Base-by-base conservation (phyloP, 331 rosid species). In the Cydonia oblonga region DNA sequence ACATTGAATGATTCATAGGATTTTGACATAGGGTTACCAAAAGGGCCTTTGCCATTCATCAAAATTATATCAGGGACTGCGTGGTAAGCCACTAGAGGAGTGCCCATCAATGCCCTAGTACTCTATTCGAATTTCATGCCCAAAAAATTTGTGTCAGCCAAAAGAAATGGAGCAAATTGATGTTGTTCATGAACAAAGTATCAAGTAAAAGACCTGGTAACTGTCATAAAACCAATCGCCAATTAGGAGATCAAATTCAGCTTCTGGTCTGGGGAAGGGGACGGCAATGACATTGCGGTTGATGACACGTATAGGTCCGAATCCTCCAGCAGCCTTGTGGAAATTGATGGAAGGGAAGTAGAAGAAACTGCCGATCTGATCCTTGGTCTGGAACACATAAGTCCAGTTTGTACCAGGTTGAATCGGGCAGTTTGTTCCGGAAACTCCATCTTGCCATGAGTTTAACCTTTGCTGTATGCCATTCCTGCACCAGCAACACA, bases 361-460 rank as follows among this genome's bases (percentile, higher is more conserved):
- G 83, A 79, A 89, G 89, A 91, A 91, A 24, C 84, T 85, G 71
- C 93, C 96, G 46, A 95, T 91, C 73, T 95, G 99, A 76, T 89
- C 99, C 81, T 91, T 95, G 15, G 81, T 64, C 46, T 83, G 82
- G 80, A 95, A 89, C 75, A 52, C 88, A 56, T 83, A 87, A 26
- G 96, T 95, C 96, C 95, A 95, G 80, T 79, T 91, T 1, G 53
- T 80, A 3, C 84, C 83, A 1, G 96, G 83, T 71, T 68, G 81
- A 67, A 91, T 91, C 9, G 96, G 93, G 72, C 93, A 91, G 61
- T 91, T 89, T 61, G 96, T 89, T 42, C 96, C 96, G 0, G 97
- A 88, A 22, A 95, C 97, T 46, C 98, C 96, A 83, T 95, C 96
- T 85, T 95, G 92, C 98, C 96, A 91, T 74, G 97, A 91, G 76